Base-by-base conservation (phyloP, 2,329 filamentous ascomycete species). In the Clonostachys rosea region DNA sequence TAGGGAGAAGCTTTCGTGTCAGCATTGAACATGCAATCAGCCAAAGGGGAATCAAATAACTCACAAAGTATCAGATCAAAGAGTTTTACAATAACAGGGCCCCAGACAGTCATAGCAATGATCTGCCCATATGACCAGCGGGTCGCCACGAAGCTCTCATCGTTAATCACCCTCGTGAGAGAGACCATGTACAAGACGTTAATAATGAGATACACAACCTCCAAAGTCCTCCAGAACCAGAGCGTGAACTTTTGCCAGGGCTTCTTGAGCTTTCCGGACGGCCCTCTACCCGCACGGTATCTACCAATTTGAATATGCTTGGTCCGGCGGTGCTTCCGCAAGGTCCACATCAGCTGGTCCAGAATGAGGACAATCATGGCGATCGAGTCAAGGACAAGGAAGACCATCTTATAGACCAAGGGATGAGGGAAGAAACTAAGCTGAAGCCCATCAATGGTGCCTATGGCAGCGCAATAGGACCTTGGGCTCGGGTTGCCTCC, bases 101-200 rank as follows among this genome's bases (percentile, higher is more conserved):
- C 65, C 65, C 65, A 68, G 6, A 67, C 63, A 0, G 65, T 67
- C 34, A 68, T 62, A 37, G 65, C 65, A 40, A 68, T 68, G 46
- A 68, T 68, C 47, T 68, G 65, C 6, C 65, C 65, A 18, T 68
- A 68, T 0, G 58, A 61, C 65, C 65, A 68, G 17, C 56, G 55
- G 20, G 60, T 65, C 2, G 60, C 57, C 18, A 59, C 58, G 43
- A 68, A 68, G 41, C 61, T 68, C 45, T 67, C 62, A 7, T 53
- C 51, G 41, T 52, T 65, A 40, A 68, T 66, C 46, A 68, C 61
- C 40, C 59, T 62, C 37, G 59, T 58, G 14, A 68, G 56, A 4
- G 65, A 68, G 6, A 67, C 53, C 56, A 67, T 58, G 47, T 67
- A 68, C n/a, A 68, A 41, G n/a, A 68, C 52, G 45, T 68, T 68